Evolutionary conservation across 805 yeast species (phyloP).

Genomic region (Lipomyces starkeyi): DNA sequence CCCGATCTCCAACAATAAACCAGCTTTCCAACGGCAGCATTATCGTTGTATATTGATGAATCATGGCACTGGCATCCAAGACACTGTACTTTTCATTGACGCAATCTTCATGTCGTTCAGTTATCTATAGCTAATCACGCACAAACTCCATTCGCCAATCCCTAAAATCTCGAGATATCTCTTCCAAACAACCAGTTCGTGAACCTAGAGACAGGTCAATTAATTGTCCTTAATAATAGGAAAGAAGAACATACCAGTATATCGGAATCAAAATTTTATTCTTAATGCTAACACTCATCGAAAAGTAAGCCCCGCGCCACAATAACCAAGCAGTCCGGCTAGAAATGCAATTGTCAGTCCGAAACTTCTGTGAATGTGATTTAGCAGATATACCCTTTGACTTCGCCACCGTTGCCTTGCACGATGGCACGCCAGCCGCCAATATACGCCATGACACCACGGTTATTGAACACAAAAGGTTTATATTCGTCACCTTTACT

Average conservation of each 20-base stretch:
- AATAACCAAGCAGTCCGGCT: constrained; percentile 66
- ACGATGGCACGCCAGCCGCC: constrained; percentile 48
- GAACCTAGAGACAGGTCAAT: constrained; percentile 13
- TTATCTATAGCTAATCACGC: neutral
- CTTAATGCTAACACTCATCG: constrained; percentile 36
- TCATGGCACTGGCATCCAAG: neutral
- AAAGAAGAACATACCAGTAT: constrained; percentile 25
- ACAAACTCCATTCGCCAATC: neutral
- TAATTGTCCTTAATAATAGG: neutral
- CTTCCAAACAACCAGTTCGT: constrained; percentile 36
- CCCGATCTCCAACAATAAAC: neutral
- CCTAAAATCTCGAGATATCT: constrained; percentile 33
- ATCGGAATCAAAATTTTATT: constrained; percentile 35
- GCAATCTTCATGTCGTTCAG: too few species aligned
- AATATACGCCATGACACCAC: constrained; percentile 71
- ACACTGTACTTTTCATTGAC: too few species aligned
- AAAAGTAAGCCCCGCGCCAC: constrained; percentile 71
- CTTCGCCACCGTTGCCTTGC: constrained; percentile 26
- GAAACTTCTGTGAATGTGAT: neutral
- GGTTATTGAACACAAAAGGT: constrained; percentile 66
- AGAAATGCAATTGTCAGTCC: neutral
- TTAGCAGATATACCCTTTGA: constrained; percentile 28
- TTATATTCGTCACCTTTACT: constrained; percentile 54
- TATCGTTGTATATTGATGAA: neutral
- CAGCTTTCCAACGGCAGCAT: too few species aligned